phyloP scores from a whole-genome alignment of 768 basidiomycete genomes.

The Tricholoma bakamatsutake region DNA sequence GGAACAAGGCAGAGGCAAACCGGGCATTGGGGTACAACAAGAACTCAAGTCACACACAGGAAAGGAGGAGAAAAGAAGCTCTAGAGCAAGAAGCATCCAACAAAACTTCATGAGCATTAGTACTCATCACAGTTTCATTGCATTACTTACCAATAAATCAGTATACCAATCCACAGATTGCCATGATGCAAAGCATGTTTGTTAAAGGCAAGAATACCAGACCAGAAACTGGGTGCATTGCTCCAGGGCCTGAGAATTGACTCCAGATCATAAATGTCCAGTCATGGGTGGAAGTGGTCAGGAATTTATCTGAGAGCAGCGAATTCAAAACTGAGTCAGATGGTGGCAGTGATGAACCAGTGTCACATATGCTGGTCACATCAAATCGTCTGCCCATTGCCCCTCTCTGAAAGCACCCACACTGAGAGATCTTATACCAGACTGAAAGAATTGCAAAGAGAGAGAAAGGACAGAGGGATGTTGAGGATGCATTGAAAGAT shows the following conservation, averaged over 20 bases:
- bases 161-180: neutral
- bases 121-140: neutral
- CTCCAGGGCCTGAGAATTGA: neutral
- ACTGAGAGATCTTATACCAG: neutral
- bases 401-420: neutral
- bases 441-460: neutral
- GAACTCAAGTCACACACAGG: neutral
- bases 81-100: neutral
- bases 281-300: neutral
- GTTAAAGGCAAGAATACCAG: neutral
- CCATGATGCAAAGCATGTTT: neutral
- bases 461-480: neutral
- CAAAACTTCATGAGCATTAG: neutral
- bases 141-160: neutral
- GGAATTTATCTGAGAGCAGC: neutral
- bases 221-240: neutral
- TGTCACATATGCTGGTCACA: neutral
- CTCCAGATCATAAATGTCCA: neutral
- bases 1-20: too few species aligned
- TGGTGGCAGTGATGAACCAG: neutral
- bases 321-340: too few species aligned
- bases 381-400: neutral
- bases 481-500: neutral
- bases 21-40: neutral
- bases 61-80: neutral